Conservation (phyloP, 306 rosid genomes). For the Cucurbita maxima region DNA sequence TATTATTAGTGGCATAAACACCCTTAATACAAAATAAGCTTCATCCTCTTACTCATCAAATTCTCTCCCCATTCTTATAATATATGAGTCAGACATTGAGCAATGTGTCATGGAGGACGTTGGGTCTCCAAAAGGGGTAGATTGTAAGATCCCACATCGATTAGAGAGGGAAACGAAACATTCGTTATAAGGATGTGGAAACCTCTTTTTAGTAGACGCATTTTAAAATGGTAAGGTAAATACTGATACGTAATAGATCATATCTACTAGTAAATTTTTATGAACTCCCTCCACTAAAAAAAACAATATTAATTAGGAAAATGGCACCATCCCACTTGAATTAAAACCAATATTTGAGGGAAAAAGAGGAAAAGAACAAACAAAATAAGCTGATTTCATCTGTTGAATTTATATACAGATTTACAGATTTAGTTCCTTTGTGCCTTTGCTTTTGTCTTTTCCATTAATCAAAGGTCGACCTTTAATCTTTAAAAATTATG, state of each 20-base stretch:
- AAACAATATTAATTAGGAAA: not conserved
- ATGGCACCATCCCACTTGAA: not conserved
- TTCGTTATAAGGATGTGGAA: too few species aligned
- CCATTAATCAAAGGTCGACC: conserved; percentile 2
- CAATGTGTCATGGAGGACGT: too few species aligned
- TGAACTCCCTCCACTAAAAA: not conserved
- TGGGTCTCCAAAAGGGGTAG: too few species aligned
- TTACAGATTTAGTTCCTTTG: not conserved
- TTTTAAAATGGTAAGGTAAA: too few species aligned
- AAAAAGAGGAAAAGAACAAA: not conserved
- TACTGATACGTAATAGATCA: too few species aligned
- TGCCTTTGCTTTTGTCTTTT: not conserved
- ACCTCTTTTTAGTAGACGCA: too few species aligned
- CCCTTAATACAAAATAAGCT: not conserved
- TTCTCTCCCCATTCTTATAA: not conserved
- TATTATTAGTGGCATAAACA: not conserved
- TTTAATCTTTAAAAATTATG: not conserved
- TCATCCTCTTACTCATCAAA: not conserved
- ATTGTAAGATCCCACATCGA: too few species aligned
- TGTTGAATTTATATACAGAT: not conserved
- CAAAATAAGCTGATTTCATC: not conserved
- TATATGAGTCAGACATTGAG: too few species aligned
- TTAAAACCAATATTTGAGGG: not conserved
- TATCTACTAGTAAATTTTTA: not conserved
- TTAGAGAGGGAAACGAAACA: too few species aligned